Base-by-base conservation (phyloP, 2,329 filamentous ascomycete species). In the Cladosporium colombiae region DNA sequence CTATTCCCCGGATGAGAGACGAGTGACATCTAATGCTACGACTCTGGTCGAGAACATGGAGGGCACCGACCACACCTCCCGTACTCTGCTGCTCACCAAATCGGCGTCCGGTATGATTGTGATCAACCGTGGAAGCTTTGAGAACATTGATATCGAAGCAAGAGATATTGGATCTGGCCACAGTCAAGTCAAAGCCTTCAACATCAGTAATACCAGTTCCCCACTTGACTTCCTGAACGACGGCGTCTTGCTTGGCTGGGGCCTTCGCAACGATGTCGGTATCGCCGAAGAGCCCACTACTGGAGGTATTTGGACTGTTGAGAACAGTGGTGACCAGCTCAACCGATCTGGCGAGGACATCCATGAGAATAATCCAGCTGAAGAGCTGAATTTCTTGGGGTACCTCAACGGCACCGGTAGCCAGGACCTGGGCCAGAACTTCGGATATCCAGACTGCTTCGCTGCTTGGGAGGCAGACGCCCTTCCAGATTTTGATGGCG, bases 301-400 rank as follows among this genome's bases (percentile, higher is more conserved):
- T 27, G 83, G 83, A 31, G 81, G 79, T 65, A 81, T 86, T 44
- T 86, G 79, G 70, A 78, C 78, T 21, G 88, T 92, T 8, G 90
- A 92, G 76, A 92, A 92, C 76, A 89, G 86, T 1, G 87, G 87
- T 10, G 89, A 92, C 75, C 77, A 89, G 44, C 81, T 91, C 18
- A 71, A 62, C 14, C 68, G 73, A 25, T 65, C 68, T 27, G 71
- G 67, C 29, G 37, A 65, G 29, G 72, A 74, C 46, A 77, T 78
- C 16, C 83, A 89, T 35, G 77, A 65, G 33, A 62, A 65, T 29
- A 65, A 65, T 31, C 64, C 64, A 31, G 64, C 83, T 18, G 90
- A 92, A 73, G 88, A 92, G 76, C 77, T 93, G 75, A 92, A 92
- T 76, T 91, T 86, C 74, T 86, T 90, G 67, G 89, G 90, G 3